Percentiles rank a stretch among this genome's conserved stretches.
Evolutionary conservation across 2,329 filamentous ascomycete genomes (phyloP).

Genomic region (Tympanopsis confertula): DNA sequence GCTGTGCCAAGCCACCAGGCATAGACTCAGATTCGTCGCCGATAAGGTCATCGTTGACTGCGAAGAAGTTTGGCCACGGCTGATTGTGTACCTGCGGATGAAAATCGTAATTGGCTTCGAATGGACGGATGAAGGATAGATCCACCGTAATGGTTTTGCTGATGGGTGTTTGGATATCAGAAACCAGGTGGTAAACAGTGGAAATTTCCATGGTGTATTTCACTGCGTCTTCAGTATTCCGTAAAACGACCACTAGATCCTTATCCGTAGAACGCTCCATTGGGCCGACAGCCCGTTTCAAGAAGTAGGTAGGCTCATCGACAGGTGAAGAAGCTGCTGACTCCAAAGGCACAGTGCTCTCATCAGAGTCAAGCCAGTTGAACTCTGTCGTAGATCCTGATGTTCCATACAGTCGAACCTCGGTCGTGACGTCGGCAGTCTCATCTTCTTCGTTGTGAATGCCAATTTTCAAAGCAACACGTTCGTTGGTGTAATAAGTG

Average conservation of each 20-base stretch:
- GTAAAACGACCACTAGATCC: slow-evolving; percentile 18
- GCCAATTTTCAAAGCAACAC: slow-evolving; percentile 33
- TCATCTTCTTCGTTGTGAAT: slow-evolving; percentile 48
- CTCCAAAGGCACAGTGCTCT: too few species aligned
- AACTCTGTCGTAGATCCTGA: slow-evolving; percentile 3
- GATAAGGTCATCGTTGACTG: slow-evolving; percentile 22
- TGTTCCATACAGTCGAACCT: slow-evolving; percentile 34
- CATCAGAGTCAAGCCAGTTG: background rate
- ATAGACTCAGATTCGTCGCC: slow-evolving; percentile 10
- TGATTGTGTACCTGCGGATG: slow-evolving; percentile 38
- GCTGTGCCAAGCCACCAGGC: slow-evolving; percentile 39
- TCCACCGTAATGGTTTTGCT: slow-evolving; percentile 40
- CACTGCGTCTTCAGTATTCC: slow-evolving; percentile 22
- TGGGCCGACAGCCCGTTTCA: slow-evolving; percentile 17
- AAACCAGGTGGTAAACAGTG: slow-evolving; percentile 39
- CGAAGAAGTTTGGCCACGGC: slow-evolving; percentile 51
- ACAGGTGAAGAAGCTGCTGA: background rate
- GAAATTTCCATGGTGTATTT: slow-evolving; percentile 44
- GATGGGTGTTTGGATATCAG: slow-evolving; percentile 43
- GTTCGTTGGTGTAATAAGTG: slow-evolving; percentile 48
- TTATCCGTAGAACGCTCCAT: slow-evolving; percentile 17
- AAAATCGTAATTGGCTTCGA: slow-evolving; percentile 51
- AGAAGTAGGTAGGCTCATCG: slow-evolving; percentile 9
- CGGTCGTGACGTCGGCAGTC: slow-evolving; percentile 35
- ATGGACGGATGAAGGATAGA: slow-evolving; percentile 41